These are phyloP conservation scores for Ceratocystiopsis sp. DNA, from an alignment of 2,329 filamentous ascomycete genomes.

Conservation along the genomic window DNA sequence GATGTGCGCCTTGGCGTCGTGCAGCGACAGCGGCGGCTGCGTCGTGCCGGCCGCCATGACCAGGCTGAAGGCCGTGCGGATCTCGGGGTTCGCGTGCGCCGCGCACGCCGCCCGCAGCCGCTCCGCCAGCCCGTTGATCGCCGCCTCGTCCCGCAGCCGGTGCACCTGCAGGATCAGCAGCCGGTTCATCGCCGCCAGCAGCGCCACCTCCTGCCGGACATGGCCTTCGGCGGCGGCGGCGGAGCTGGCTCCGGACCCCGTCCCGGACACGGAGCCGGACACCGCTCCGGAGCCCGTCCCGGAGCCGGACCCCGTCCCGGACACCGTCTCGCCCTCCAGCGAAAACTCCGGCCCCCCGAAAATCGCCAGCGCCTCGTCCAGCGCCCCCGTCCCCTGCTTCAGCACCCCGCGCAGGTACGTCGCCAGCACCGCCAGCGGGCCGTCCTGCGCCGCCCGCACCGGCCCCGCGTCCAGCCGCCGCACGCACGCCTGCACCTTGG, in stretches of 20 bases:
- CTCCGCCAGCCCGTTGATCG: slow-evolving; percentile 44
- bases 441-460: slow-evolving; percentile 22
- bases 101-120: slow-evolving; percentile 50
- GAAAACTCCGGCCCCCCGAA: slow-evolving; percentile 47
- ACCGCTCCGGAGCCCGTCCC: not conserved
- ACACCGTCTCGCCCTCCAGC: slow-evolving; percentile 16
- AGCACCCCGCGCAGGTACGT: slow-evolving; percentile 62
- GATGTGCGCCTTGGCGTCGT: slow-evolving; percentile 64
- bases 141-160: slow-evolving; percentile 35
- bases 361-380: slow-evolving; percentile 47
- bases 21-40: slow-evolving; percentile 46
- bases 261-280: slow-evolving; percentile 11
- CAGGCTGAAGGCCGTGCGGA: slow-evolving; percentile 62
- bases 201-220: slow-evolving; percentile 40
- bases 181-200: slow-evolving; percentile 51
- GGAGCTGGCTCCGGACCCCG: not conserved
- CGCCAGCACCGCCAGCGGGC: slow-evolving; percentile 34
- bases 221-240: slow-evolving; percentile 18
- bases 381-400: slow-evolving; percentile 58
- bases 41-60: slow-evolving; percentile 47
- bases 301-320: slow-evolving; percentile 14
- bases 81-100: slow-evolving; percentile 54
- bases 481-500: slow-evolving; percentile 40
- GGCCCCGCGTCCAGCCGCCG: slow-evolving; percentile 29
- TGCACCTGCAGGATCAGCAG: slow-evolving; percentile 57